Percentiles rank a stretch among this genome's conserved stretches.
phyloP scores from a whole-genome alignment of 2,329 filamentous ascomycete genomes.

The Septoria petroselini region DNA sequence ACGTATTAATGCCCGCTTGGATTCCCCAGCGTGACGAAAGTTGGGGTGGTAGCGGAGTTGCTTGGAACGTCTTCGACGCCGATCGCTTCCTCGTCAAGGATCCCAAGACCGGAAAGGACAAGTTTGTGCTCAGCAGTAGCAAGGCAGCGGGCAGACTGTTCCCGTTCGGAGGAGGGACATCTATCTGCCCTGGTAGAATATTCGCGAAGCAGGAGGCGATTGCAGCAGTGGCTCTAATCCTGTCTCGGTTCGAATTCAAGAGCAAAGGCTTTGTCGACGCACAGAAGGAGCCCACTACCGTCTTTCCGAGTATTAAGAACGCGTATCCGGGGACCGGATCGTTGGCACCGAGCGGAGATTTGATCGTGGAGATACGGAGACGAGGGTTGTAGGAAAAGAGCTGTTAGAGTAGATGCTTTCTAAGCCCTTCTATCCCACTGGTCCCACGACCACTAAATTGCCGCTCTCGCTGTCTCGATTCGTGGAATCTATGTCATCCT shows the following conservation, averaged over 20 bases:
- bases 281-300: no score
- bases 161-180: conserved; percentile 36
- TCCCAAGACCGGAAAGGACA: conserved; percentile 28
- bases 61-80: conserved; percentile 29
- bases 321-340: no score
- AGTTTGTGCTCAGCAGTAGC: conserved; percentile 30
- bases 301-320: no score
- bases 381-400: no score
- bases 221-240: conserved; percentile 30
- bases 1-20: conserved; percentile 34
- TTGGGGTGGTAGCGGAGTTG: conserved; percentile 26
- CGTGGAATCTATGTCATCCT: no score
- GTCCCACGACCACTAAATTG: no score
- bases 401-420: no score
- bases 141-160: conserved; percentile 34
- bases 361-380: no score
- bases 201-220: conserved; percentile 36
- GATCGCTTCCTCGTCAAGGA: conserved; percentile 33
- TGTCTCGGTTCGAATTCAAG: conserved; percentile 32
- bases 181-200: conserved; percentile 30
- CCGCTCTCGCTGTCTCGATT: no score
- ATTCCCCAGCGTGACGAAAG: conserved; percentile 32
- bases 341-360: no score
- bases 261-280: conserved; percentile 29
- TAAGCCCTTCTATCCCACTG: no score